Evolutionary conservation across 2,329 filamentous ascomycete genomes (phyloP), one percentile per base, ranked within the genome.

Genomic region (Furcasterigmium sp.): DNA sequence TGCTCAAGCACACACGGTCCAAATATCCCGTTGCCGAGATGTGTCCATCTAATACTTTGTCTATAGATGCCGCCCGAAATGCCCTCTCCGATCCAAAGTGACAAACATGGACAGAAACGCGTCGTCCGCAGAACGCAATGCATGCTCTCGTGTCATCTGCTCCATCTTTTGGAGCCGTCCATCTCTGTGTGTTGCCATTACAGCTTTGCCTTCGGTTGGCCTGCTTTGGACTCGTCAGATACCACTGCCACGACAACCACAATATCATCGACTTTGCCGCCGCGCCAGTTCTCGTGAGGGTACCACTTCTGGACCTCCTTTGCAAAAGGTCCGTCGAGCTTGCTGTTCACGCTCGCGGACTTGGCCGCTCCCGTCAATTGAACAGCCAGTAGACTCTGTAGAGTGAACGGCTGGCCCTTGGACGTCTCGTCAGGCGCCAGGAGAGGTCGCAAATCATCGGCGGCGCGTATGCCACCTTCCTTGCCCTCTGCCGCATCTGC

Each of bases 241-340:
- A 87, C 88, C 23, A 95, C 71, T 25, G 84, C 80, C 13, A 91
- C 83, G 40, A 98, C 72, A 5, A 89, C 89, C 56, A 89, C 91
- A 46, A 98, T 96, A 63, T 98, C 93, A 60, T 98, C 93, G 17
- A 94, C 80, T 65, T 98, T 98, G 41, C 93, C 93, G 45, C 93
- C 93, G 46, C 82, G 82, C 80, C 88, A 98, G 46, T 82, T 80
- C 63, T 97, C 91, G 29, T 84, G 73, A 0, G 93, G 91, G 54
- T 87, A 95, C 58, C 87, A 83, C 57, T 84, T 87, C 60, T 93
- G 88, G 17, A 96, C 89, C 63, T 96, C 90, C 64, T 88, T 95
- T 32, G 93, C 90, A 63, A 98, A 98, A 0, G 93, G 93, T 0
- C 91, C 90, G 61, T 97, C 87, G 41, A 87, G 70, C 56, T 85